Base-by-base conservation (phyloP, 495 filamentous ascomycete species). In the Penicillium pancosmium region DNA sequence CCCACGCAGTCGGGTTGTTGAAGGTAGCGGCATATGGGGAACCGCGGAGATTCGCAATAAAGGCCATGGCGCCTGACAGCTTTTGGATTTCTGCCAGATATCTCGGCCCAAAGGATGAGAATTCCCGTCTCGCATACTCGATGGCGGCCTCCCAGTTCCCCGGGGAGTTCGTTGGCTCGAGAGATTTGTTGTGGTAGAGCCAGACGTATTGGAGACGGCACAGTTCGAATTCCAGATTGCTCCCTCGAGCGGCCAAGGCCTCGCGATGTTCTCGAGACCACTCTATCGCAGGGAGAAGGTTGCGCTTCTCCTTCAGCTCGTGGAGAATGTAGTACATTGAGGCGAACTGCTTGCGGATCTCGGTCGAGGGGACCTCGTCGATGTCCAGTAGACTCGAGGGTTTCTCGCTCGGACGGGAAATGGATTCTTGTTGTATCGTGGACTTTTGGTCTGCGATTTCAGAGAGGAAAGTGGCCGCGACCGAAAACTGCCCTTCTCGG, bases 171-270 rank as follows among this genome's bases (percentile, higher is more conserved):
- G 56, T 56, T 33, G 71, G 43, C 23, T 64, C 62, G 40, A 67
- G 57, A 6, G 68, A 69, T 23, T 72, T 73, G 21, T 82, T 80
- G 25, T 78, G 79, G 88, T 78, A 97, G 0, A 96, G 82, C 85
- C 87, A 91, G 43, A 97, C 81, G 66, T 89, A 98, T 59, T 95
- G 89, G 23, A 98, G 76, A 38, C 89, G 87, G 73, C 85, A 88
- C 4, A 99, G 86, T 50, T 99, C 93, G 52, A 97, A 99, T 68
- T 97, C 93, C 3, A 99, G 84, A 61, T 95, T 96, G 62, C 89
- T 93, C 4, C 93, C 95, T 41, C 94, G 82, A 1, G 82, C 81
- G 62, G 96, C 92, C 23, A 99, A 79, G 21, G 84, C 77, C 15
- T 70, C 70, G 40, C 84, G 86, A 61, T 97, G 86, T 2, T 80